phyloP scores from a whole-genome alignment of 768 basidiomycete genomes.

The Suillus alpinus region DNA sequence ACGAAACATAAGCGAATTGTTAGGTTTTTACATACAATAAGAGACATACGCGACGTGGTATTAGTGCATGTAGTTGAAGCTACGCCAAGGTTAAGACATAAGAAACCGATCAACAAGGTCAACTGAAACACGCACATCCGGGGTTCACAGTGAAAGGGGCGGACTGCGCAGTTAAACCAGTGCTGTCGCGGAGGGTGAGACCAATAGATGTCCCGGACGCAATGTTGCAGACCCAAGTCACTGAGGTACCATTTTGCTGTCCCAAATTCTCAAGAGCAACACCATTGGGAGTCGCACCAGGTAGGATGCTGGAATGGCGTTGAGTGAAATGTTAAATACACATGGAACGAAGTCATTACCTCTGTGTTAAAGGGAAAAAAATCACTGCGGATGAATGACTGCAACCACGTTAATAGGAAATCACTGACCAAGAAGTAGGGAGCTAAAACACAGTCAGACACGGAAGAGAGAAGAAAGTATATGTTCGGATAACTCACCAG shows the following conservation, averaged over 20 bases:
- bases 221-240: slow-evolving; percentile 58
- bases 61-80: slow-evolving; percentile 36
- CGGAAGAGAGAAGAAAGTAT: background rate
- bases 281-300: slow-evolving; percentile 45
- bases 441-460: slow-evolving; percentile 32
- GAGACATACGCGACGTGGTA: slow-evolving; percentile 20
- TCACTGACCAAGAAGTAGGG: slow-evolving; percentile 65
- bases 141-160: slow-evolving; percentile 49
- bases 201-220: slow-evolving; percentile 53
- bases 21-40: slow-evolving; percentile 11
- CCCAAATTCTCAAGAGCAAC: slow-evolving; percentile 47
- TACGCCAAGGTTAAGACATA: slow-evolving; percentile 20
- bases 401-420: background rate
- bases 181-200: slow-evolving; percentile 58
- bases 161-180: slow-evolving; percentile 47
- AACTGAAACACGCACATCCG: slow-evolving; percentile 44
- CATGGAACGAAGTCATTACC: slow-evolving; percentile 23
- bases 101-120: background rate
- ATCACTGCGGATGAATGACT: background rate
- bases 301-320: slow-evolving; percentile 44
- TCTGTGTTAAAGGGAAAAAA: slow-evolving; percentile 28
- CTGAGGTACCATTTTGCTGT: slow-evolving; percentile 32
- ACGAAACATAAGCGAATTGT: slow-evolving; percentile 14
- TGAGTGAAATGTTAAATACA: background rate
- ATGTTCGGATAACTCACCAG: slow-evolving; percentile 36